phyloP scores from a whole-genome alignment of 768 basidiomycete genomes.

The Podaxis rugospora region DNA sequence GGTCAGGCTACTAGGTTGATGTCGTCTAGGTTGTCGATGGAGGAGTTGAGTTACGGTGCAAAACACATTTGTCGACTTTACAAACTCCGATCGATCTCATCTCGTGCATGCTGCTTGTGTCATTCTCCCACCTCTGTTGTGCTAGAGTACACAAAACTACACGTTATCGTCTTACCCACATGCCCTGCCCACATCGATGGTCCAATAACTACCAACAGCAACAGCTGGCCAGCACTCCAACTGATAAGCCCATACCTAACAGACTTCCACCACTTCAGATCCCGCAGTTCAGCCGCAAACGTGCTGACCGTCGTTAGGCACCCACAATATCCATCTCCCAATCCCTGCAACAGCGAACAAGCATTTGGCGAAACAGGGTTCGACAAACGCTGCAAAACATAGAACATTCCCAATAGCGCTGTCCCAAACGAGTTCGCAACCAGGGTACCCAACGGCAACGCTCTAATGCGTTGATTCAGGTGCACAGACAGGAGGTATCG shows the following conservation, averaged over 20 bases:
- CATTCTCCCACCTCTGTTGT: slow-evolving; percentile 5
- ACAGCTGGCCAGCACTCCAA: slow-evolving; percentile 62
- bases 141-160: slow-evolving; percentile 33
- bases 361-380: slow-evolving; percentile 42
- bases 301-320: slow-evolving; percentile 94
- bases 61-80: slow-evolving; percentile 11
- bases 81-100: slow-evolving; percentile 20
- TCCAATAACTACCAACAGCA: slow-evolving; percentile 72
- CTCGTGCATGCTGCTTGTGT: slow-evolving; percentile 6
- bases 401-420: slow-evolving; percentile 73
- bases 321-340: slow-evolving; percentile 92
- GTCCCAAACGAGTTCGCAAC: slow-evolving; percentile 73
- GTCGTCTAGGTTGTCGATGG: neutral
- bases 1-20: slow-evolving; percentile 15
- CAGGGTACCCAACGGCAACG: slow-evolving; percentile 78
- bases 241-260: slow-evolving; percentile 68
- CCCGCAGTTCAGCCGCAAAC: slow-evolving; percentile 75
- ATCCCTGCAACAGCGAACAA: slow-evolving; percentile 75
- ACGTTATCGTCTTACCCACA: slow-evolving; percentile 41
- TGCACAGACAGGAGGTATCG: slow-evolving; percentile 73
- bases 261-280: slow-evolving; percentile 51
- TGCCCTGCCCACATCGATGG: slow-evolving; percentile 49
- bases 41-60: neutral
- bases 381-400: slow-evolving; percentile 59
- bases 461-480: slow-evolving; percentile 61